phyloP scores from a whole-genome alignment of 139 green algal species.

The Chlamydomonas schloesseri region DNA sequence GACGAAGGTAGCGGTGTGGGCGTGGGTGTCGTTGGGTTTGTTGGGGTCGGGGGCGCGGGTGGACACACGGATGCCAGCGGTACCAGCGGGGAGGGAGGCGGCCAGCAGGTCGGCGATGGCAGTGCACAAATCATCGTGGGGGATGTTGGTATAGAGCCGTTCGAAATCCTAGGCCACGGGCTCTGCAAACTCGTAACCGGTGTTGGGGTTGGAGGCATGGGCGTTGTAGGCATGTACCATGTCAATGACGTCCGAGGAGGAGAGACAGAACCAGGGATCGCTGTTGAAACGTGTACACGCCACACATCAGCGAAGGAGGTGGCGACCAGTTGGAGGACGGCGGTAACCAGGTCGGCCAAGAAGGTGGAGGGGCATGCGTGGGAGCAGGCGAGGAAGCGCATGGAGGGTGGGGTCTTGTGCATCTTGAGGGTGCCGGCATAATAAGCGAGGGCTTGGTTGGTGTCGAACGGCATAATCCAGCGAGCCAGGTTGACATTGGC shows the following conservation, averaged over 20 bases:
- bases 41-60: not conserved
- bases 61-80: not conserved
- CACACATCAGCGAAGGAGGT: not conserved
- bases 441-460: not conserved
- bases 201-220: not conserved
- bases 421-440: not conserved
- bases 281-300: not conserved
- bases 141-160: slow-evolving; percentile 5
- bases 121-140: not conserved
- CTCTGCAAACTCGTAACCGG: not conserved
- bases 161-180: not conserved
- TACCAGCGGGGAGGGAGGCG: not conserved
- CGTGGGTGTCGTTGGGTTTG: not conserved
- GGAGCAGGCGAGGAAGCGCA: slow-evolving; percentile 6
- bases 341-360: not conserved
- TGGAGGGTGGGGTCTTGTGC: not conserved
- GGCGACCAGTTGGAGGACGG: not conserved
- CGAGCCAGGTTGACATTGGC: not conserved
- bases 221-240: not conserved
- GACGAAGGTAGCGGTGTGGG: not conserved
- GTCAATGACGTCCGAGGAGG: not conserved
- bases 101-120: not conserved
- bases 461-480: not conserved
- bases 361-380: not conserved
- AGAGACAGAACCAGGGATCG: not conserved